Base-by-base conservation (phyloP, 208 protist species). In the Leishmania tropica region DNA sequence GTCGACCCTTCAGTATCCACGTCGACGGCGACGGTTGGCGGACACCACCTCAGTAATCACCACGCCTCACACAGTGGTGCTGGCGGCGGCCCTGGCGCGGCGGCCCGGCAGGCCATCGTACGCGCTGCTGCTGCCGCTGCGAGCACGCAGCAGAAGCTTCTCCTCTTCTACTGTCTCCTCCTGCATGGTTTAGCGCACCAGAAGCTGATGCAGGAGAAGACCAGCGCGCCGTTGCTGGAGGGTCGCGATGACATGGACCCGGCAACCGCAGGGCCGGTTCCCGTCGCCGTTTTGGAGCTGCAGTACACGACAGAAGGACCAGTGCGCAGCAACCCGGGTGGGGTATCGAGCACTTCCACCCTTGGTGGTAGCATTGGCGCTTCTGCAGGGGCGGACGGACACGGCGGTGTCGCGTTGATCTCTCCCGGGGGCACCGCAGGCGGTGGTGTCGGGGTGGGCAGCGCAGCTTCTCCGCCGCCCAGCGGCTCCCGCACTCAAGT, bases 211-310 rank as follows among this genome's bases (percentile, higher is more conserved):
- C 24, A 37, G 42, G 37, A 48, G 37, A 48, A 67, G 19, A n/a
- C 51, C 7, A 64, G 19, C n/a, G 75, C 13, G 11, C 4, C 11
- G 28, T 31, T 64, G 4, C n/a, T 35, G 47, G 83, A 81, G 28
- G 58, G 60, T 42, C 37, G 81, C 51, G 78, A 64, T 35, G 72
- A 65, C 53, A 3, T 60, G 28, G 75, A 37, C n/a, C 58, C 67
- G 70, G 54, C 70, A 10, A 76, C 71, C 24, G 37, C 48, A 21
- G 60, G 28, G 47, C 74, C 67, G 48, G 82, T 81, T 15, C 81
- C 87, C n/a, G 76, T 93, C n/a, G 89, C 89, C 19, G 89, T 93
- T 65, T 42, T 93, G 73, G 89, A 91, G 77, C n/a, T 93, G 78
- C 86, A 87, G 54, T 92, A 88, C 80, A 81, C 75, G 17, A 86